Evolutionary conservation across 352 stramenopile genomes (phyloP), one percentile per base, ranked within the genome.

Genomic region (Detonula confervacea): DNA sequence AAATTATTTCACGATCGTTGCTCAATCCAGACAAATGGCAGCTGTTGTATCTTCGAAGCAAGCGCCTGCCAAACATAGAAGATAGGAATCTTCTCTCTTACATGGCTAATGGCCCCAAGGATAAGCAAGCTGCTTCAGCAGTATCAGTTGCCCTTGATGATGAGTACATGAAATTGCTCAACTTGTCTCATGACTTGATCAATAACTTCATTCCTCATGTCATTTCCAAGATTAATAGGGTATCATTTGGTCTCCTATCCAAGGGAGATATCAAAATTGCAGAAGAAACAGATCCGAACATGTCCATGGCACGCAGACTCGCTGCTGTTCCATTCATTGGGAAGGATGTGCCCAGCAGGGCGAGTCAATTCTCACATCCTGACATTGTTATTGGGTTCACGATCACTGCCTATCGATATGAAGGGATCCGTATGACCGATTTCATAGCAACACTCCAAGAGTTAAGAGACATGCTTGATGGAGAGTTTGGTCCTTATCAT

Each of bases 331-430:
- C 98, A 27, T 99, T 99, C 78, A 96, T 99, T 30, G 98, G 97
- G 24, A 99, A 99, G 82, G 97, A 99, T 86, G 97, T 99, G 12
- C 98, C 98, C 2, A 98, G 95, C 72, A 91, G 97, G 30, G 98
- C 97, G 18, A 99, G 96, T 27, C 97, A 99, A 84, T 99, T 99
- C 77, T 97, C 97, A 6, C 97, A 99, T 65, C 97, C 98, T 5
- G 98, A 99, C 73, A 96, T 95, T 77, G 90, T 95, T 14, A 95
- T 96, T 72, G 92, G 95, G 5, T 76, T 98, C 47, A 97, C 94
- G 11, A 96, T 96, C 47, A 79, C 96, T 33, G 94, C 94, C 5
- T 97, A 96, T 78, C 81, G 95, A 33, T 97, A 97, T 83, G 95
- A 98, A 80, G 95, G 94, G 8, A 77, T 98, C 20, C 87, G 95